Evolutionary conservation across 2,329 filamentous ascomycete genomes (phyloP).

Genomic region (Botryotinia convoluta): DNA sequence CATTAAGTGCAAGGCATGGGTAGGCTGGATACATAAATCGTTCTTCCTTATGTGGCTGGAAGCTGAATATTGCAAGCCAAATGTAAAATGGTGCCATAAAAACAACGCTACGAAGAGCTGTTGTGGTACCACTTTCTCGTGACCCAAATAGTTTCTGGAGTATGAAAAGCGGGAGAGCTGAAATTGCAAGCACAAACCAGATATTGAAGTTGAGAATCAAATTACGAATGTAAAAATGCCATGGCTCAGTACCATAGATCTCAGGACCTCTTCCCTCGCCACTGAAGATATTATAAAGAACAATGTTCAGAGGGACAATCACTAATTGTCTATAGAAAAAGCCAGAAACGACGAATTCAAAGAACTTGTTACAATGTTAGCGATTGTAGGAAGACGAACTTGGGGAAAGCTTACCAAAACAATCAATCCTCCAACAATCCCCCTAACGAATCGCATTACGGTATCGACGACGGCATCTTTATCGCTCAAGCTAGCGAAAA

Average conservation of each 20-base stretch:
- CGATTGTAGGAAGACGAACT: background rate
- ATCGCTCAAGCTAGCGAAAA: constrained; percentile 55
- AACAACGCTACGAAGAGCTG: constrained; percentile 70
- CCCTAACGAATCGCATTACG: constrained; percentile 62
- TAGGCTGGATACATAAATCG: constrained; percentile 98
- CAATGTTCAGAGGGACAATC: constrained; percentile 85
- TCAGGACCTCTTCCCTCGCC: constrained; percentile 75
- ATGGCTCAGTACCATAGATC: constrained; percentile 93
- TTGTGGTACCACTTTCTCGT: constrained; percentile 58
- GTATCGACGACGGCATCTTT: constrained; percentile 59
- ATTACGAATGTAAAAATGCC: constrained; percentile 95
- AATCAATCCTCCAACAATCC: constrained; percentile 48
- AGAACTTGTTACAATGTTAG: constrained; percentile 48
- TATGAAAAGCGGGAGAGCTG: constrained; percentile 71
- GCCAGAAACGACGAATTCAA: constrained; percentile 71
- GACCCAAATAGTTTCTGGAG: constrained; percentile 64
- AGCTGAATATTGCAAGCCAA: constrained; percentile 87
- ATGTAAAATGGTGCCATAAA: constrained; percentile 87
- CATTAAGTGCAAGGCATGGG: constrained; percentile 84
- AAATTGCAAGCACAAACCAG: constrained; percentile 80
- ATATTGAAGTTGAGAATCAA: constrained; percentile 91
- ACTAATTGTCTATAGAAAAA: constrained; percentile 81
- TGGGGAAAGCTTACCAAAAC: constrained; percentile 32
- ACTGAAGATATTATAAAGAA: constrained; percentile 92
- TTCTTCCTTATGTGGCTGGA: constrained; percentile 96